Base-by-base conservation (phyloP, 805 yeast species). In the Lachancea quebecensis region DNA sequence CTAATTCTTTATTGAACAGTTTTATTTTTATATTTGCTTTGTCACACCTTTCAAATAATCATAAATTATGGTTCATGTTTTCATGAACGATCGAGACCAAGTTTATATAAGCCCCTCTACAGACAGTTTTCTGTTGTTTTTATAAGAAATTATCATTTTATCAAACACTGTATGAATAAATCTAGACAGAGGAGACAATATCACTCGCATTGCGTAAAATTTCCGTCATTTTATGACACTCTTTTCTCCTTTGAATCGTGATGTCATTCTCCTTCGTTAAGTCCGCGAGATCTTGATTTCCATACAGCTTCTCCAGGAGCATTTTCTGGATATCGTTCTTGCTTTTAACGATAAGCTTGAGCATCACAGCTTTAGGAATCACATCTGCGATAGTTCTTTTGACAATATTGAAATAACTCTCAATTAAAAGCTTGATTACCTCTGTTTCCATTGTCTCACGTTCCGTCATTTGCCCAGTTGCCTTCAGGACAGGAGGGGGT, bases 401-500 rank as follows among this genome's bases (percentile, higher is more conserved):
- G 40, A 93, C 96, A 63, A 93, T 93, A 60, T 79, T 79, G 71
- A 84, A 93, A 68, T 93, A 93, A 25, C 96, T 87, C 42, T 82
- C 78, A 53, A 93, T 91, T 62, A 93, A 75, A 49, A 93, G 75
- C 71, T 93, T 93, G 62, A 93, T 93, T 33, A 93, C 97, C 62
- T 93, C 99, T 1, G 98, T 91, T 67, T 93, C 99, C 79, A 86
- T 83, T 18, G 91, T 80, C 70, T 93, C 99, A 55, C 97, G 82
- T 65, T 93, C 99, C 14, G 95, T 81, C 85, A 93, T 70, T 45
- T 71, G 72, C 41, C 97, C 96, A 16, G 91, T 80, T 8, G 98
- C 98, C 65, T 90, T 84, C 59, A 91, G 78, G 5, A 89, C 90
- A 31, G 95, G 80, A 35, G 99, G 99, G 41, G 99, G 99, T 2